Base-by-base conservation (phyloP, 108 stramenopile species). In the Bacterosira constricta region DNA sequence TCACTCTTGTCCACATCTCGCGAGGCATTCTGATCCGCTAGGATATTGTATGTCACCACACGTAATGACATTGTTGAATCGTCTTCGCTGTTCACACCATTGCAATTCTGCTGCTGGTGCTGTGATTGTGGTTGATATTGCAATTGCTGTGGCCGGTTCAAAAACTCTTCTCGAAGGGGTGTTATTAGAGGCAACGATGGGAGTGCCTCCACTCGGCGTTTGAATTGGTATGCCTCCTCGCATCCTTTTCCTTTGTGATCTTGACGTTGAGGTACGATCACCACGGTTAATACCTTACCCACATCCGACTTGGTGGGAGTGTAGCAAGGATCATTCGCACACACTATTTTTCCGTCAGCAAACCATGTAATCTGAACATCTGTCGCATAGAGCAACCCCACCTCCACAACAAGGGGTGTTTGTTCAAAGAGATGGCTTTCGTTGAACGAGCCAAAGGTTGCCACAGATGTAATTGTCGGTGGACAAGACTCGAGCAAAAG, bases 21-120 rank as follows among this genome's bases (percentile, higher is more conserved):
- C 6, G 79, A 71, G 30, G 80, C 83, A 66, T 90, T 85, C 26
- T 81, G 79, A 82, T 92, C 91, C 5, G 91, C 91, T 36, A 92
- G 68, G 52, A 92, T 77, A 68, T 92, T 92, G 83, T 87, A 92
- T 5, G 91, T 69, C 34, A 90, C 61, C 13, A 92, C 79, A 26
- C 91, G 79, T 17, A 91, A 27, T 15, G 26, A 26, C 23, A 39
- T 55, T 13, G 37, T 25, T 21, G 12, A 15, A 29, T 68, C 71
- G 21, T 69, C 37, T 31, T 53, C 26, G 30, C n/a, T 31, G 12
- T 51, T 39, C 45, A 10, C n/a, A 45, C 20, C 31, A 2, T 5
- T 4, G 11, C 18, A 23, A 26, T 31, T 46, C 51, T 44, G 9
- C 7, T 49, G 44, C 0, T 23, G 52, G n/a, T n/a, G n/a, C n/a